phyloP scores from a whole-genome alignment of 2,329 filamentous ascomycete species.

The Cytospora mali region DNA sequence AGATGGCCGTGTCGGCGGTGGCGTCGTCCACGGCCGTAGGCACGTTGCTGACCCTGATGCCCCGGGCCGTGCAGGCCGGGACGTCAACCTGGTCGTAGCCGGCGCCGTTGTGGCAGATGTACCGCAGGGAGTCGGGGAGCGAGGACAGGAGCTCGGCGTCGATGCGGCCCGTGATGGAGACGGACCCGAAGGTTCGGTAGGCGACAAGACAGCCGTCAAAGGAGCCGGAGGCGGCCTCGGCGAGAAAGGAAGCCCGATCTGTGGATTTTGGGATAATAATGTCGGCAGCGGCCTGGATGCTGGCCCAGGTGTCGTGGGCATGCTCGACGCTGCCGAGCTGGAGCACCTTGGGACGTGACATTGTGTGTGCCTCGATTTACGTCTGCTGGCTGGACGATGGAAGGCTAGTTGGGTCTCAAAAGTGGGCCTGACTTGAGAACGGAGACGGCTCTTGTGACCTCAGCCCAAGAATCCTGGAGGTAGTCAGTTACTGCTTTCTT shows the following conservation, averaged over 20 bases:
- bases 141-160: conserved; percentile 69
- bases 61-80: conserved; percentile 66
- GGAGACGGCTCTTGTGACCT: not conserved
- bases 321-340: conserved; percentile 65
- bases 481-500: too few species aligned
- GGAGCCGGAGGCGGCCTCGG: conserved; percentile 65
- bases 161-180: conserved; percentile 66
- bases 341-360: conserved; percentile 55
- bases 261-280: conserved; percentile 63
- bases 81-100: conserved; percentile 86
- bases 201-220: conserved; percentile 67
- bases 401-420: too few species aligned
- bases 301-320: conserved; percentile 64
- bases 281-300: conserved; percentile 61
- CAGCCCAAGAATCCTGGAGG: too few species aligned
- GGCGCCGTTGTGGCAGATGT: conserved; percentile 68
- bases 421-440: too few species aligned
- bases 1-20: conserved; percentile 80
- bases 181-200: conserved; percentile 72
- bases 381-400: too few species aligned
- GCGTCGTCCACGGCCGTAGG: conserved; percentile 81
- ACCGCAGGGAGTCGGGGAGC: conserved; percentile 56
- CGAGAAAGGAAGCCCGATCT: conserved; percentile 67
- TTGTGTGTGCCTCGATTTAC: not conserved
- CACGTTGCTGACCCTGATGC: conserved; percentile 75